Conservation (phyloP, 257 asterid species). For the Solanum lycopersicoides region DNA sequence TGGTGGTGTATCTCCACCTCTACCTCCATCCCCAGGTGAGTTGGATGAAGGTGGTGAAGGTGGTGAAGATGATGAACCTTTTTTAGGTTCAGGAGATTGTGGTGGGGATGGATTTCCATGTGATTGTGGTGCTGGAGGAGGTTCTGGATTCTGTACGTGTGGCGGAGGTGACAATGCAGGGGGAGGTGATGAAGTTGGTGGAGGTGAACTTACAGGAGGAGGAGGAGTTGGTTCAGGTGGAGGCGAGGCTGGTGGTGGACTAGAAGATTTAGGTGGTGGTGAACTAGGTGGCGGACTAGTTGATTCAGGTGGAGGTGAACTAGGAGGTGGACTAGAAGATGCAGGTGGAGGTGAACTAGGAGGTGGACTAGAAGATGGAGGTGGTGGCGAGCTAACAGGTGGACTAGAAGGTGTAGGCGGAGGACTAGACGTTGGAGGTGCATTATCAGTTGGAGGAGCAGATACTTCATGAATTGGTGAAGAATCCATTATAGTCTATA, state of each 20-base stretch:
- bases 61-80: constrained; percentile 23
- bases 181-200: constrained; percentile 12
- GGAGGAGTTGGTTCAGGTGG: constrained; percentile 17
- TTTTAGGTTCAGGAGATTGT: constrained; percentile 19
- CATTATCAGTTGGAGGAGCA: background rate
- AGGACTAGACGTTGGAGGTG: constrained; percentile 9
- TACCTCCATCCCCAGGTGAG: background rate
- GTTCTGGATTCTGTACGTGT: constrained; percentile 15
- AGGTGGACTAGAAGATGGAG: background rate
- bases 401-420: constrained; percentile 3
- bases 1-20: background rate
- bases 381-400: constrained; percentile 1
- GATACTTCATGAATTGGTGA: constrained; percentile 1
- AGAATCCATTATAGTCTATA: constrained; percentile 11
- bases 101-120: constrained; percentile 11
- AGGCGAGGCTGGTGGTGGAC: constrained; percentile 17
- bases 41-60: constrained; percentile 4
- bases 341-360: constrained; percentile 10
- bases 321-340: constrained; percentile 1
- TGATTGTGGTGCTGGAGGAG: constrained; percentile 10
- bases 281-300: background rate
- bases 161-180: constrained; percentile 18
- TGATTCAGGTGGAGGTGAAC: background rate
- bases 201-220: background rate
- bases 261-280: constrained; percentile 10